Percentiles rank a stretch among this genome's conserved stretches.
phyloP scores from a whole-genome alignment of 176 grass and related monocot genomes.

The Carex cristatella region DNA sequence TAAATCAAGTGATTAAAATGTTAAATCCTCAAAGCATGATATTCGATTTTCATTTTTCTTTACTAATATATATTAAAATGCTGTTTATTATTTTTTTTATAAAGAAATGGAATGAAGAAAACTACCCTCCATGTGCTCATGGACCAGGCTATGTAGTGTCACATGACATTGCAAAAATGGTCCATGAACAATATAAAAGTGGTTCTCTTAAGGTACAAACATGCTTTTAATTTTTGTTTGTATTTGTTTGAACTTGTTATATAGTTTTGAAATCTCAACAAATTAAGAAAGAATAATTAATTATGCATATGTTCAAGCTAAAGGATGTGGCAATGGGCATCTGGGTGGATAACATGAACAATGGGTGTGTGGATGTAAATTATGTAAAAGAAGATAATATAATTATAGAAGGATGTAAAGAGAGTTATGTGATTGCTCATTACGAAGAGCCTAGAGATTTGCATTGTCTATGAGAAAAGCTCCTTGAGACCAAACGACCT shows the following conservation, averaged over 20 bases:
- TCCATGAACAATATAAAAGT: slow-evolving; percentile 49
- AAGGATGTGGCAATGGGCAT: slow-evolving; percentile 98
- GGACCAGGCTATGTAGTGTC: slow-evolving; percentile 96
- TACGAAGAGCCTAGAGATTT: slow-evolving; percentile 80
- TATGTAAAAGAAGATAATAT: slow-evolving; percentile 76
- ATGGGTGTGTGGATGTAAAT: slow-evolving; percentile 43
- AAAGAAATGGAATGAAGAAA: slow-evolving; percentile 89
- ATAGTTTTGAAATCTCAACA: slow-evolving; percentile 6
- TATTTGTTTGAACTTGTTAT: neutral
- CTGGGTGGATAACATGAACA: slow-evolving; percentile 74
- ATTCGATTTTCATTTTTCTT: neutral
- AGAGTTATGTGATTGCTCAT: slow-evolving; percentile 73
- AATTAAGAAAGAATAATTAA: neutral
- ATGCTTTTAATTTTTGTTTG: too few species aligned
- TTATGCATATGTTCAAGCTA: slow-evolving; percentile 94
- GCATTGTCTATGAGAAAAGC: slow-evolving; percentile 77
- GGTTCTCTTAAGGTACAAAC: slow-evolving; percentile 60
- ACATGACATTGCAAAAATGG: slow-evolving; percentile 59
- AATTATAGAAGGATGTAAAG: slow-evolving; percentile 46
- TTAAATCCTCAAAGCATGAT: too few species aligned
- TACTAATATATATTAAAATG: neutral
- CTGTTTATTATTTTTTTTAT: slow-evolving; percentile 23
- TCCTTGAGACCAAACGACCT: slow-evolving; percentile 49
- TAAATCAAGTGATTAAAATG: too few species aligned
- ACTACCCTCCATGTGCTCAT: slow-evolving; percentile 90